Conservation (phyloP, 768 basidiomycete genomes). For the Boletales sp. region DNA sequence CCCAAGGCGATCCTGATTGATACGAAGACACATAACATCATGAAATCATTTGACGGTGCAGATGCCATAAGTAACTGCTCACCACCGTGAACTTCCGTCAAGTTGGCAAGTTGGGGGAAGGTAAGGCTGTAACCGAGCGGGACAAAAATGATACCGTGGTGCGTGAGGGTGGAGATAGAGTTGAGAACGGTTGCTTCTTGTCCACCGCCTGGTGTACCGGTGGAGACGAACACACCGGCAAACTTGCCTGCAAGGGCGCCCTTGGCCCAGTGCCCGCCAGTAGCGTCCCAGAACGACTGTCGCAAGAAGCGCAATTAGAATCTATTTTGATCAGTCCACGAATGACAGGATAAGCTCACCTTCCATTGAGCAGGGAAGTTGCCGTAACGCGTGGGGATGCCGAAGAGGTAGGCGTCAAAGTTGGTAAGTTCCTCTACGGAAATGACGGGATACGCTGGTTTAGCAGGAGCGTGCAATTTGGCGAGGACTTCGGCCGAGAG, state of each 20-base stretch:
- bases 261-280: slow-evolving; percentile 59
- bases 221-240: slow-evolving; percentile 72
- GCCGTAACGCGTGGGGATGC: slow-evolving; percentile 45
- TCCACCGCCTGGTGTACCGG: slow-evolving; percentile 69
- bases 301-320: too few relatives aligned
- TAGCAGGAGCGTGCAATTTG: slow-evolving; percentile 67
- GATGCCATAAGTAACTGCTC: not conserved
- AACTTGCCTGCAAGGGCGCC: slow-evolving; percentile 71
- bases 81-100: slow-evolving; percentile 59
- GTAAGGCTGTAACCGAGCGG: slow-evolving; percentile 63
- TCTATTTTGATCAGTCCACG: not conserved
- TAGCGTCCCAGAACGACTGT: slow-evolving; percentile 72
- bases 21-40: not conserved
- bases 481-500: slow-evolving; percentile 63
- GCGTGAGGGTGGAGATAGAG: slow-evolving; percentile 55
- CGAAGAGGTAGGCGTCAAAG: slow-evolving; percentile 41
- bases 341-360: slow-evolving; percentile 32
- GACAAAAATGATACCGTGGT: slow-evolving; percentile 71
- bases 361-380: slow-evolving; percentile 55
- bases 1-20: slow-evolving; percentile 65
- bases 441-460: slow-evolving; percentile 50
- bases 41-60: not conserved
- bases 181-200: slow-evolving; percentile 59
- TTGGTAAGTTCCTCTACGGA: slow-evolving; percentile 10
- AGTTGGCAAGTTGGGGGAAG: slow-evolving; percentile 40